Evolutionary conservation across 805 yeast genomes (phyloP).

Genomic region (Metschnikowia aberdeeniae): DNA sequence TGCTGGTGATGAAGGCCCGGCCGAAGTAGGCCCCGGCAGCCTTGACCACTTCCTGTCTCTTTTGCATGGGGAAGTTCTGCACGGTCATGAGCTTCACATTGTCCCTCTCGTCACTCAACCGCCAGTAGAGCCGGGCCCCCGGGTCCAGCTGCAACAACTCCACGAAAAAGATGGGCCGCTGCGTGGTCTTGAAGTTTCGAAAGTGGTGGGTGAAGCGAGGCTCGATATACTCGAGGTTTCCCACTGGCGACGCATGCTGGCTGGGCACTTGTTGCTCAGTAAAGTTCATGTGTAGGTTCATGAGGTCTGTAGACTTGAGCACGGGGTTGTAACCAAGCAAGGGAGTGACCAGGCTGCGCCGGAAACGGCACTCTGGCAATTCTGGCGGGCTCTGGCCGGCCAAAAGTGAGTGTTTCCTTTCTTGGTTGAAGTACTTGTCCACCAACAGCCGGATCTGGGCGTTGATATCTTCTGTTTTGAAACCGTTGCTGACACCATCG

Average conservation of each 20-base stretch:
- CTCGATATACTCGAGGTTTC: slow-evolving; percentile 6
- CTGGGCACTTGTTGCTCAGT: background rate
- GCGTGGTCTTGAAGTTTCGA: slow-evolving; percentile 8
- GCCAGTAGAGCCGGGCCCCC: slow-evolving; percentile 17
- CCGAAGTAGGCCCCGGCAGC: slow-evolving; percentile 10
- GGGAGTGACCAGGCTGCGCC: background rate
- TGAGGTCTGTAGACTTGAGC: slow-evolving; percentile 11
- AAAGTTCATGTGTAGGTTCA: slow-evolving; percentile 17
- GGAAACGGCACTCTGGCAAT: background rate
- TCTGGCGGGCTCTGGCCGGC: background rate
- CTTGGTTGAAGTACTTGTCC: background rate
- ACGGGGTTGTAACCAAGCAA: slow-evolving; percentile 15
- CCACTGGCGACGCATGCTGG: slow-evolving; percentile 1
- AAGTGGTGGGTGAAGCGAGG: slow-evolving; percentile 2
- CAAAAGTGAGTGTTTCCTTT: background rate
- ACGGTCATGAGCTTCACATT: slow-evolving; percentile 12
- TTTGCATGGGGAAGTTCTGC: slow-evolving; percentile 4
- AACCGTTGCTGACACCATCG: too few species aligned
- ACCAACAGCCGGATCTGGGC: background rate
- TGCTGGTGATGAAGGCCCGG: slow-evolving; percentile 7
- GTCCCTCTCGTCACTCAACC: slow-evolving; percentile 7
- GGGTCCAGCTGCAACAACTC: slow-evolving; percentile 20
- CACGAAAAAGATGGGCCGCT: slow-evolving; percentile 13
- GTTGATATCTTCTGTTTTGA: background rate
- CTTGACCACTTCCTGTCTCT: slow-evolving; percentile 8